Base-by-base conservation (phyloP, 108 stramenopile species). In the Skeletonema tropicum region DNA sequence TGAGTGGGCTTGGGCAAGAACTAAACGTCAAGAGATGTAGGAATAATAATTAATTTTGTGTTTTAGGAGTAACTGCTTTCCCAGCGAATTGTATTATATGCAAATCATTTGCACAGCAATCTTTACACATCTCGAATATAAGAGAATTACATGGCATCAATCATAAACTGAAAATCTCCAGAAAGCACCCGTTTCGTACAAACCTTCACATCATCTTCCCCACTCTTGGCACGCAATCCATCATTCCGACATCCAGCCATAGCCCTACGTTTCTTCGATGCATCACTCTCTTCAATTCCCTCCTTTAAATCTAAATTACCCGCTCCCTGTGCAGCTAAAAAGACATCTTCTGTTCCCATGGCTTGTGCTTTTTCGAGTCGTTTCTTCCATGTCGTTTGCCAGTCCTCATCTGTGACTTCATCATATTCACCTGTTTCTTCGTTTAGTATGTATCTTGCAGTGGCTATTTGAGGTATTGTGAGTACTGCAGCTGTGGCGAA, bases 391-490 rank as follows among this genome's bases (percentile, higher is more conserved):
- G 84, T 79, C 14, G 77, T 76, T 66, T 89, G 83, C 88, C 88
- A 89, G 38, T 86, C 86, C 39, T 68, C 66, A 21, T 87, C 87
- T 19, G 70, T 42, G 12, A 85, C 66, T 67, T 89, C 84, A 26
- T 85, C 85, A 45, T 89, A 89, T 6, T 89, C 88, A n/a, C 88
- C 88, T 7, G 83, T 86, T 46, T 85, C 84, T 17, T 89, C 88
- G 60, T 86, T 85, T 29, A 89, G 42, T 14, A 85, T 70, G 75
- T 83, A 86, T 19, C 77, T 68, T 29, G 83, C 75, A 36, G 45
- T 49, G 52, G 79, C 75, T 31, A 48, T n/a, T 41, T 64, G 21
- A 26, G 73, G 45, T 12, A 73, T 26, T 33, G 71, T 13, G 15
- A 55, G 23, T 23, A 23, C 8, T 58, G 70, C 35, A 5, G 76